phyloP scores from a whole-genome alignment of 2,329 filamentous ascomycete species.

The Ophiognomonia clavigignenti-juglandacearum region DNA sequence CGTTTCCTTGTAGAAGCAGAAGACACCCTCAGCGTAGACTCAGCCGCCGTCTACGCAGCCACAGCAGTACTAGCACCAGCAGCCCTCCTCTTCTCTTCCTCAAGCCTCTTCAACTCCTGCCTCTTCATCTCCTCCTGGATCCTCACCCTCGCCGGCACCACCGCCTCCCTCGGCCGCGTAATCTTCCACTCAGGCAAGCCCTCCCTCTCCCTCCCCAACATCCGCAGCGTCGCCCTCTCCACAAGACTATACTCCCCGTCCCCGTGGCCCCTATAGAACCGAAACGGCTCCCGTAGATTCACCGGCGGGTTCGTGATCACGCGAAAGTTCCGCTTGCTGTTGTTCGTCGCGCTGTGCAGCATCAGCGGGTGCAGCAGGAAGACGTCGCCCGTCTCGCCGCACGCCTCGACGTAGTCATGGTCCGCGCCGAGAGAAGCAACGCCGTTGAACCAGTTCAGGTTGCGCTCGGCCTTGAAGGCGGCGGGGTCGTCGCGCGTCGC shows the following conservation, averaged over 20 bases:
- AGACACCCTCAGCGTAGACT: too few relatives aligned
- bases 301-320: slow-evolving; percentile 57
- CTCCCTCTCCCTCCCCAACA: slow-evolving; percentile 39
- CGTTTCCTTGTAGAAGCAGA: too few relatives aligned
- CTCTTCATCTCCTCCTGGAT: slow-evolving; percentile 46
- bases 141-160: slow-evolving; percentile 45
- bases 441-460: slow-evolving; percentile 40
- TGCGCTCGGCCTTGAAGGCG: slow-evolving; percentile 35
- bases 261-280: slow-evolving; percentile 41
- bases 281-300: slow-evolving; percentile 44
- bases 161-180: slow-evolving; percentile 38
- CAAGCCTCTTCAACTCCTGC: slow-evolving; percentile 44
- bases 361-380: slow-evolving; percentile 57
- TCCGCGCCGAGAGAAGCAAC: slow-evolving; percentile 30
- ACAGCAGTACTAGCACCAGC: not conserved
- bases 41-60: not conserved
- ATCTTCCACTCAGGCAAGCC: slow-evolving; percentile 47
- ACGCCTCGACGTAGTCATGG: slow-evolving; percentile 48
- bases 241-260: slow-evolving; percentile 48
- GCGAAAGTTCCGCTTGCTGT: slow-evolving; percentile 31
- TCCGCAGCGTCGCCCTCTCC: slow-evolving; percentile 48
- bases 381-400: slow-evolving; percentile 50
- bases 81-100: slow-evolving; percentile 19
- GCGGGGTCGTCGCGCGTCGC: slow-evolving; percentile 47
- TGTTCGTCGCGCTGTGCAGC: slow-evolving; percentile 51